A percentile compares a stretch with the other conserved stretches of the same genome.
phyloP scores from a whole-genome alignment of 495 filamentous ascomycete genomes.

The Penicillium diatomitis region DNA sequence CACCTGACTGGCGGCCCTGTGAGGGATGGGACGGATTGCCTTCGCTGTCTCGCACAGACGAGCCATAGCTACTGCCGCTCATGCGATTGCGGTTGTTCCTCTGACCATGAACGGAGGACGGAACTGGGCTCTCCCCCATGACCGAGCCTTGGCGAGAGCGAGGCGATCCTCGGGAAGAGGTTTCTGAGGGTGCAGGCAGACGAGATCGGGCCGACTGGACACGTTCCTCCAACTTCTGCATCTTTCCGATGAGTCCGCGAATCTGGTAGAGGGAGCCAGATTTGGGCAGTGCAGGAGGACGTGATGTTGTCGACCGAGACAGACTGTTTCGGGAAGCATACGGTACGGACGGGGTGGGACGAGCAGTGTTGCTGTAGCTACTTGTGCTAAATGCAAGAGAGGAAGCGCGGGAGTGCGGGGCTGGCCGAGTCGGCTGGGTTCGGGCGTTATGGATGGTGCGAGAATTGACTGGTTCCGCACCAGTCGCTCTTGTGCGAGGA shows the following conservation, averaged over 20 bases:
- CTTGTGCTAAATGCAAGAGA: constrained; percentile 40
- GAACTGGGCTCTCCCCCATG: constrained; percentile 47
- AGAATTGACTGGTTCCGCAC: constrained; percentile 24
- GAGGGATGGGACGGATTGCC: constrained; percentile 35
- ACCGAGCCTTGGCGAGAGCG: constrained; percentile 41
- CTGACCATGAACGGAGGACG: constrained; percentile 67
- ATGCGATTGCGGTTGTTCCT: constrained; percentile 58
- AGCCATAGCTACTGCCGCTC: constrained; percentile 51
- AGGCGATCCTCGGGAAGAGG: constrained; percentile 75
- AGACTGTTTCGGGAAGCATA: constrained; percentile 30
- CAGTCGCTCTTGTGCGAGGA: constrained; percentile 30
- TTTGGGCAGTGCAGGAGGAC: constrained; percentile 46
- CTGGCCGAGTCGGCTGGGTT: constrained; percentile 24
- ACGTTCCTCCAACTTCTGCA: constrained; percentile 88
- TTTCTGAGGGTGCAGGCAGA: constrained; percentile 68
- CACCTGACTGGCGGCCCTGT: constrained; percentile 42
- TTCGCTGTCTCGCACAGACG: constrained; percentile 42
- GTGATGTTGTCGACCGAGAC: constrained; percentile 20
- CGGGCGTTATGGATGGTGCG: constrained; percentile 36
- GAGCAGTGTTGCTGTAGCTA: constrained; percentile 29
- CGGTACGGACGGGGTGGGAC: constrained; percentile 31
- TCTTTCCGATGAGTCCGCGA: constrained; percentile 84
- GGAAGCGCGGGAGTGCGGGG: constrained; percentile 43
- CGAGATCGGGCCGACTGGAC: constrained; percentile 92
- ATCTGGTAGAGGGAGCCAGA: constrained; percentile 90